Base-by-base conservation (phyloP, 1,139 yeast species). In the Waltiozyma sp. region DNA sequence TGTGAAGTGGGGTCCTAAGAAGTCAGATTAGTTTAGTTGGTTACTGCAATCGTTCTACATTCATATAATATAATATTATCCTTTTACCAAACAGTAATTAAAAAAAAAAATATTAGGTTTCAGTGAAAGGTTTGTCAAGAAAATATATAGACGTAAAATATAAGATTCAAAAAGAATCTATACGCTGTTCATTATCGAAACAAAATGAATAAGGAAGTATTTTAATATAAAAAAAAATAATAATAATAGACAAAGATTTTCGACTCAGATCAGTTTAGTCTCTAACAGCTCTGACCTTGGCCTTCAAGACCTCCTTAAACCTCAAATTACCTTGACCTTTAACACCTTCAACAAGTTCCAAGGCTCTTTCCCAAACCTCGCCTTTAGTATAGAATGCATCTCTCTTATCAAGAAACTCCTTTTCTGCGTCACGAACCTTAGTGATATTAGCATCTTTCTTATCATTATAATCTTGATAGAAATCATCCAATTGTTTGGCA, bases 381-480 rank as follows among this genome's bases (percentile, higher is more conserved):
- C 77, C 80, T 48, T 78, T 77, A 28, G 70, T 62, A 57, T 83
- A 80, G 60, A 84, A 86, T 36, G 74, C 75, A 59, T 89, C 96
- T 59, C 95, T 79, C 58, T 84, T 79, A 47, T 73, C 78, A 48
- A 86, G 63, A 58, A 81, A 89, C 46, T 73, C 75, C 51, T 80
- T 86, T 55, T 86, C 87, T 51, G 79, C 83, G 46, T 73, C 68
- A 59, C 69, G 69, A 9, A 86, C 81, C 47, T 76, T 73, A 49
- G 75, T 79, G 47, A 82, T 69, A 44, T 77, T 76, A 51, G 75
- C 75, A 45, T 87, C 94, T 65, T 80, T 85, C 68, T 91, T 91
- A 58, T 73, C 70, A 65, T 87, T 88, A 71, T 93, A 93, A 59
- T 82, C 83, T 54, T 88, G 96, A 64, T 93, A 93, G 65, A 91